Base-by-base conservation (phyloP, 495 filamentous ascomycete genomes). In the Aspergillus taichungensis region DNA sequence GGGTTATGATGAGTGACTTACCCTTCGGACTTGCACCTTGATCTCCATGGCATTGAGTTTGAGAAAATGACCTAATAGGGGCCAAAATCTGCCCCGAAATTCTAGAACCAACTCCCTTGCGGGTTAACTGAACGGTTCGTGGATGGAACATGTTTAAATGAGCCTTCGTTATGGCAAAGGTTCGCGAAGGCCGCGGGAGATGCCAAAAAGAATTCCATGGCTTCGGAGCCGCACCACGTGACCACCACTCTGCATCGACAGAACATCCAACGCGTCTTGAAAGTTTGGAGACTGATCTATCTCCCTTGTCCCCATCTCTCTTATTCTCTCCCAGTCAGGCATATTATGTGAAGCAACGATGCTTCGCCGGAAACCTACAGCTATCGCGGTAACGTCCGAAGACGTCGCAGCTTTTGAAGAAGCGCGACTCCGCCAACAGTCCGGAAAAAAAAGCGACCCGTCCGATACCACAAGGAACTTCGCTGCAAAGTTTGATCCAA, bases 301-400 rank as follows among this genome's bases (percentile, higher is more conserved):
- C 18, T 4, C 18, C 18, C 18, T 24, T 24, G 18, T 24, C 18
- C 18, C 18, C 18, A 24, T 24, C 4, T 24, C 18, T 4, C 18
- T 4, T 24, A 24, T 4, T 24, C 18, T 24, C 18, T 24, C 4
- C 18, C 18, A 24, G 18, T 24, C 18, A 24, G 18, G 4, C 18
- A 24, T 24, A 24, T 24, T 24, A 24, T 24, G 18, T 24, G 18
- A 24, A 24, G 18, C 43, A 29, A 55, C 53, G 12, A 94, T 94
- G 87, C 82, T 94, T 46, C 87, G 87, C 55, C 82, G 87, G 31
- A 81, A 84, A 38, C 83, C 86, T 2, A 94, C 87, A 5, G 73
- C 80, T 27, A 85, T 94, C 50, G 74, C 78, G 42, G 72, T 94
- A 32, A 91, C 87, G 0, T 69, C 80, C 8, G 86, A 91, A 63